Base-by-base conservation (phyloP, 345 rosid species). In the Limnanthes douglasii region DNA sequence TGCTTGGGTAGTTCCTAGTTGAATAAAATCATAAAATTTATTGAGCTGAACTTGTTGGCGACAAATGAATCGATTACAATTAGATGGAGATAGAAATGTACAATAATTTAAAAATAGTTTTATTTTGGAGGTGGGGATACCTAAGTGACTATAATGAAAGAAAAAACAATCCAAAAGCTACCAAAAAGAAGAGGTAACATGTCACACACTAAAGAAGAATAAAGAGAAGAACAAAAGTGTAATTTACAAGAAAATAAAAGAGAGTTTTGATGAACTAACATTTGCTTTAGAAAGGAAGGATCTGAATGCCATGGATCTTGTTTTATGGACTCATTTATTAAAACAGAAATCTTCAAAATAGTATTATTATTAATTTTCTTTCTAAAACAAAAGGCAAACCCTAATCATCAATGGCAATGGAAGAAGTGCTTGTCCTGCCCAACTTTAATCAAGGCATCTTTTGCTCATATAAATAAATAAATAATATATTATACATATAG, bases 111-210 rank as follows among this genome's bases (percentile, higher is more conserved):
- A n/a, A n/a, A n/a, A n/a, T n/a, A n/a, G n/a, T n/a, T n/a, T n/a
- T n/a, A n/a, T n/a, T n/a, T n/a, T n/a, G n/a, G n/a, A n/a, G n/a
- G n/a, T n/a, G n/a, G n/a, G n/a, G n/a, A n/a, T n/a, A n/a, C n/a
- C n/a, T n/a, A n/a, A n/a, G n/a, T n/a, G n/a, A n/a, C n/a, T n/a
- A n/a, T n/a, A n/a, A n/a, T n/a, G 46, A 28, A 36, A 46, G 49
- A 60, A 46, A 47, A 49, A 65, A 58, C 63, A 61, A 58, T 58
- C 66, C 55, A 60, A 61, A 69, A 65, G 72, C 59, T 58, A 45
- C 56, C 49, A 52, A 59, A 65, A 61, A 43, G 64, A 65, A 34
- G 61, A 41, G 68, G 68, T 51, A 64, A 38, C 66, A 60, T 56
- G 59, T 63, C 64, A 46, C 47, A 31, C 50, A 42, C 53, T 46